A percentile compares a stretch with the other conserved stretches of the same genome.
Evolutionary conservation across 2,329 filamentous ascomycete genomes (phyloP).

Genomic region (Berkeleyomyces basicola): DNA sequence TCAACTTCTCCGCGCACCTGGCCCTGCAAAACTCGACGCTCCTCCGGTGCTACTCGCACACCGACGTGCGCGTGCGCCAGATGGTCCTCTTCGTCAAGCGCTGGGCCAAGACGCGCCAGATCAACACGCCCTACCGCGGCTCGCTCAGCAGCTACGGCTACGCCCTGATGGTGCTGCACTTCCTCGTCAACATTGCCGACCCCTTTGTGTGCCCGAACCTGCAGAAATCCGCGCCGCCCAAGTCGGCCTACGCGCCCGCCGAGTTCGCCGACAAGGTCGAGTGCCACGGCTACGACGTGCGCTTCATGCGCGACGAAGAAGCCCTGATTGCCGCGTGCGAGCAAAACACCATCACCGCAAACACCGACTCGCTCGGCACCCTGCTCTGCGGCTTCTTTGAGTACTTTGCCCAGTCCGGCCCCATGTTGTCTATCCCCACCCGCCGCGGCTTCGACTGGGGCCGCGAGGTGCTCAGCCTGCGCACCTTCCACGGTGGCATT

Average conservation of each 20-base stretch:
- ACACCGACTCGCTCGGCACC: slow-evolving; percentile 50
- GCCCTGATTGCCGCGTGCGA: slow-evolving; percentile 47
- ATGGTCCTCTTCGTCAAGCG: slow-evolving; percentile 78
- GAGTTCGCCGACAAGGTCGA: slow-evolving; percentile 25
- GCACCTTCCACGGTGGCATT: slow-evolving; percentile 48
- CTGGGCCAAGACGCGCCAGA: slow-evolving; percentile 72
- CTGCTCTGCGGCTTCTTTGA: slow-evolving; percentile 75
- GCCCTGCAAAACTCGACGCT: slow-evolving; percentile 72
- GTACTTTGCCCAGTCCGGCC: slow-evolving; percentile 53
- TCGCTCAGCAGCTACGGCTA: slow-evolving; percentile 84
- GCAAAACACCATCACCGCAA: slow-evolving; percentile 45
- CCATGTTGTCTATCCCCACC: slow-evolving; percentile 31
- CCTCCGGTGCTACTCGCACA: slow-evolving; percentile 66
- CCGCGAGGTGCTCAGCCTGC: slow-evolving; percentile 60
- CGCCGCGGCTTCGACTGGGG: slow-evolving; percentile 62
- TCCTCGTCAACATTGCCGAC: slow-evolving; percentile 63
- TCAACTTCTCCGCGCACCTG: slow-evolving; percentile 78
- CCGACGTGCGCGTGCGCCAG: slow-evolving; percentile 58
- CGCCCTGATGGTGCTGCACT: slow-evolving; percentile 83
- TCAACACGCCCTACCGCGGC: slow-evolving; percentile 75
- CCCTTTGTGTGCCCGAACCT: slow-evolving; percentile 78
- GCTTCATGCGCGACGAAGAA: slow-evolving; percentile 61
- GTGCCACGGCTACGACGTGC: slow-evolving; percentile 51
- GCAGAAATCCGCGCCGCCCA: slow-evolving; percentile 38
- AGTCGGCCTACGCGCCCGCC: slow-evolving; percentile 20